Base-by-base conservation (phyloP, 768 basidiomycete genomes). In the Cystofilobasidium bisporidii region DNA sequence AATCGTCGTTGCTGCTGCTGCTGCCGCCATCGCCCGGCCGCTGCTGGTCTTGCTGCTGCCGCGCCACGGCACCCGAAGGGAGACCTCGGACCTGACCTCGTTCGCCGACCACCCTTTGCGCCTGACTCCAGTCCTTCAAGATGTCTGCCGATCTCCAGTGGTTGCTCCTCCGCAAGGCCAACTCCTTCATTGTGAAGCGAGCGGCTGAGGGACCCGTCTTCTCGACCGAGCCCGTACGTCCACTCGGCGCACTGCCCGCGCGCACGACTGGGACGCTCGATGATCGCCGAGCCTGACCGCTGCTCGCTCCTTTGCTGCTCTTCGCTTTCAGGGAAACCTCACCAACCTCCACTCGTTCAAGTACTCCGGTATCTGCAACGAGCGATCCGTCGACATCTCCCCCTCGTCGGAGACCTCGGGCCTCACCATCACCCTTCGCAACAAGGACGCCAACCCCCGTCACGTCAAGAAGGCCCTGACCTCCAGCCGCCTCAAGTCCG, bases 311-410 rank as follows among this genome's bases (percentile, higher is more conserved):
- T 41, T 1, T 1, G 11, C 53, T 56, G 9, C 1, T 9, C 62
- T 53, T 1, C 53, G 58, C 47, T 24, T 45, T 11, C 65, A 66
- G 89, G 91, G 88, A 72, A 76, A 76, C 75, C 84, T 91, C 77
- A 81, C 82, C 69, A 91, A 88, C 81, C 73, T 90, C 72, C 87
- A 92, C 81, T 92, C 91, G n/a, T 82, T 83, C 83, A 94, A 93
- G 77, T 91, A 83, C 82, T 94, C 91, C 69, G 90, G 91, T 67
- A 81, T 93, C 69, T 85, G 87, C 74, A 92, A 93, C 82, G 71
- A 81, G 74, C 91, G 92, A 88, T 72, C 73, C 11, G 20, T 70
- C 45, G 59, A 65, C 57, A 55, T 72, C 58, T 14, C 58, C 11
- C 40, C 66, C 28, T 33, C 56, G 18, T 61, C 59, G 22, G 59